These are phyloP conservation scores for Thelonectria discophora DNA, from an alignment of 2,329 filamentous ascomycete genomes.

Conservation along the genomic window DNA sequence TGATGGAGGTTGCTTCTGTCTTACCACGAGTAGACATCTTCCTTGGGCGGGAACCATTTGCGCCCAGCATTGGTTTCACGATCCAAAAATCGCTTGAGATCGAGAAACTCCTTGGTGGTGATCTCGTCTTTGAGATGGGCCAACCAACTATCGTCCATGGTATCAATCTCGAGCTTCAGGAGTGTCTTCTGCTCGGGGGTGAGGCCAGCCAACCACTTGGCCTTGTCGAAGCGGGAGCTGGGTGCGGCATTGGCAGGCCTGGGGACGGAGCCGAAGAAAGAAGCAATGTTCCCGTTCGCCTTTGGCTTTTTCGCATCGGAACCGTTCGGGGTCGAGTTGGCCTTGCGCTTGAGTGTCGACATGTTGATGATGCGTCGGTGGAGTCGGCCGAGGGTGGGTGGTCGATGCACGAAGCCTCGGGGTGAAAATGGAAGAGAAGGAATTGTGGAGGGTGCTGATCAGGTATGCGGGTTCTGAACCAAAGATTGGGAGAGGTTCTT, in stretches of 20 bases:
- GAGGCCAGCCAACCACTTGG: constrained; percentile 84
- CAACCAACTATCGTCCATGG: constrained; percentile 91
- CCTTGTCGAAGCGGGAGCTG: constrained; percentile 79
- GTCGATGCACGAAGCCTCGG: constrained; percentile 34
- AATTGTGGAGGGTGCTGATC: constrained; percentile 31
- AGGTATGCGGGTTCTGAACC: too few relatives aligned
- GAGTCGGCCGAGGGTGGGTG: constrained; percentile 28
- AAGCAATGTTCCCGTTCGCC: constrained; percentile 81
- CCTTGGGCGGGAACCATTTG: constrained; percentile 85
- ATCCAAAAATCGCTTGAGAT: constrained; percentile 87
- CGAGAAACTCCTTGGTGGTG: constrained; percentile 79
- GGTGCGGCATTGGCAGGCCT: constrained; percentile 56
- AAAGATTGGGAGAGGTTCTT: too few relatives aligned
- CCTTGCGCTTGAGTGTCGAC: constrained; percentile 74
- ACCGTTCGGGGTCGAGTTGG: constrained; percentile 54
- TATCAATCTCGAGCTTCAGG: constrained; percentile 89
- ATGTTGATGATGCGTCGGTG: constrained; percentile 48
- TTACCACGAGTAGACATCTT: constrained; percentile 96
- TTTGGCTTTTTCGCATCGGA: constrained; percentile 75
- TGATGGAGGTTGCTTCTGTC: constrained; percentile 34
- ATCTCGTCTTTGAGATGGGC: constrained; percentile 89
- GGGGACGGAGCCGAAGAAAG: constrained; percentile 80
- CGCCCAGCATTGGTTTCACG: constrained; percentile 76
- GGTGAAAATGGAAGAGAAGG: constrained; percentile 14
- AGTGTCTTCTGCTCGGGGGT: constrained; percentile 83